phyloP scores from a whole-genome alignment of 2,329 filamentous ascomycete species.

The Aureobasidium sp. region DNA sequence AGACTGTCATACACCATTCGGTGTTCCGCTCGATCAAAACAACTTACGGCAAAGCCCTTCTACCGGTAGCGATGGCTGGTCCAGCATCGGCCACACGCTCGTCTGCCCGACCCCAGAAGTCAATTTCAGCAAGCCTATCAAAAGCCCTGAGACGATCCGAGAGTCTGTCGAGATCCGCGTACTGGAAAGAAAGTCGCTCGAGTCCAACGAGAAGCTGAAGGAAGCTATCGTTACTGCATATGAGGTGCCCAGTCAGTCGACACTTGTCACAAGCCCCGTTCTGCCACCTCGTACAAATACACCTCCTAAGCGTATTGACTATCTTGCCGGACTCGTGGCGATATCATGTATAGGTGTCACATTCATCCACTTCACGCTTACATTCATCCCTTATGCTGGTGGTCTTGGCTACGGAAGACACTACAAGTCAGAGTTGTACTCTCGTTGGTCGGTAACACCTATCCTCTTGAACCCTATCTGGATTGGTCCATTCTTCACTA shows the following conservation, averaged over 20 bases:
- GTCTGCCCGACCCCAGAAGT: not conserved
- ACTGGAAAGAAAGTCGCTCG: not conserved
- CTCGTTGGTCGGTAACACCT: conserved; percentile 34
- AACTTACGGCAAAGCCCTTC: not conserved
- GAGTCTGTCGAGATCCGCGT: not conserved
- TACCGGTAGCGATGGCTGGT: not conserved
- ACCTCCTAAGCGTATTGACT: conserved; percentile 32
- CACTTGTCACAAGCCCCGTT: not conserved
- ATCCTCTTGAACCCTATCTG: conserved; percentile 40
- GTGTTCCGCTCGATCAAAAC: not conserved
- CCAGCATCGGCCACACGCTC: not conserved
- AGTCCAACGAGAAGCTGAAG: not conserved
- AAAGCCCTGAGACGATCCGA: not conserved
- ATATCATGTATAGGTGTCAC: conserved; percentile 39
- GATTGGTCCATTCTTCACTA: conserved; percentile 43
- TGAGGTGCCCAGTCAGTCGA: not conserved
- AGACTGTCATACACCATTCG: not conserved
- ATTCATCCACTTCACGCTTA: conserved; percentile 37
- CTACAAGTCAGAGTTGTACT: conserved; percentile 33
- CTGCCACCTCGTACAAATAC: not conserved
- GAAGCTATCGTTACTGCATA: not conserved
- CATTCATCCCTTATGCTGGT: conserved; percentile 36
- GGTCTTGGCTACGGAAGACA: conserved; percentile 29
- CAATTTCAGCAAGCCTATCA: not conserved
- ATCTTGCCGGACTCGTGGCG: conserved; percentile 40